Evolutionary conservation across 257 asterid genomes (phyloP).

Genomic region (Sherardia arvensis): DNA sequence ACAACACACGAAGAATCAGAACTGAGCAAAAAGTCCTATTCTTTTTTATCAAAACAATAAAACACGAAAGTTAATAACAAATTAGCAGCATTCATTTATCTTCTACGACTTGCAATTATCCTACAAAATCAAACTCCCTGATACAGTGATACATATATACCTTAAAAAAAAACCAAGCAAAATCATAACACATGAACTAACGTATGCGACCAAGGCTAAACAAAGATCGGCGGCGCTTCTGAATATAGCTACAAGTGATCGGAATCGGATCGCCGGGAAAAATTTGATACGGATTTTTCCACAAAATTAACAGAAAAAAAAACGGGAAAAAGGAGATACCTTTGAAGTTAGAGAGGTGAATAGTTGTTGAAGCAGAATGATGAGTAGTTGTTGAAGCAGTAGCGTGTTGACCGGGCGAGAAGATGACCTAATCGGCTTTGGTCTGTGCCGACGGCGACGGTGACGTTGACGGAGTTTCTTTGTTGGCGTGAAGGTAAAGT

Average conservation of each 20-base stretch:
- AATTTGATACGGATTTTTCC: background rate
- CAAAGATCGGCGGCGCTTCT: background rate
- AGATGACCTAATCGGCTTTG: slow-evolving; percentile 3
- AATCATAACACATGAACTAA: background rate
- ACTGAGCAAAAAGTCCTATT: background rate
- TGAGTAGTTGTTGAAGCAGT: background rate
- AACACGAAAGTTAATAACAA: background rate
- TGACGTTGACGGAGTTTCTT: background rate
- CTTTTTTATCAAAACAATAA: background rate
- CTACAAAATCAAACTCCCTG: background rate
- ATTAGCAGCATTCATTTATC: background rate
- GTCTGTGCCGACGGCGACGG: slow-evolving; percentile 1
- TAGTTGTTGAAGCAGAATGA: background rate
- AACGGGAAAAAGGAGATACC: background rate
- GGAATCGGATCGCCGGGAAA: slow-evolving; percentile 2
- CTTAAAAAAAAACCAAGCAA: background rate
- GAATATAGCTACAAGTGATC: background rate
- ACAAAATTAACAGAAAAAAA: no score
- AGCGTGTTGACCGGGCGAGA: slow-evolving; percentile 5
- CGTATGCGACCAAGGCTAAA: background rate
- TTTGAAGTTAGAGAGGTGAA: background rate
- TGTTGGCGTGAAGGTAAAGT: background rate
- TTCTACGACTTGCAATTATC: background rate
- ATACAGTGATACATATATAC: background rate
- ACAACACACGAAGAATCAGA: no score